Conservation (phyloP, 1,139 yeast species). For the Chernovozyma sophiae-reginae region DNA sequence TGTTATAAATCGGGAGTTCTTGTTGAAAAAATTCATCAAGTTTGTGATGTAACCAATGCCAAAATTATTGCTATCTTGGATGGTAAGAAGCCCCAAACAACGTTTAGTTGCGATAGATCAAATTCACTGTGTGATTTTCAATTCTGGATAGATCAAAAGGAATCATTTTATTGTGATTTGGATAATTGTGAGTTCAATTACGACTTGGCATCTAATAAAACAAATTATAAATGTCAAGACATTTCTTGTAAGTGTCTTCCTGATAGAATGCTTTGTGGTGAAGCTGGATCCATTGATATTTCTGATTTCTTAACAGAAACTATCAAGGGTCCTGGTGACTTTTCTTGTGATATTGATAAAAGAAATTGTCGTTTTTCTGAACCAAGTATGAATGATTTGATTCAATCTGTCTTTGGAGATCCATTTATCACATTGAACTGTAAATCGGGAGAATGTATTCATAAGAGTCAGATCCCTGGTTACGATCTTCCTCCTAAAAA, state of each 20-base stretch:
- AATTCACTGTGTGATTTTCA: constrained; percentile 76
- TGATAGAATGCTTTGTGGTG: constrained; percentile 90
- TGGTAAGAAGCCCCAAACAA: constrained; percentile 86
- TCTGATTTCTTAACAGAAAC: constrained; percentile 89
- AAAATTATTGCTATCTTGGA: constrained; percentile 76
- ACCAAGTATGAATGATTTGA: constrained; percentile 93
- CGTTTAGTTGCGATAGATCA: constrained; percentile 79
- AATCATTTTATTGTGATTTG: constrained; percentile 86
- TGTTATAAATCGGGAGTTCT: constrained; percentile 87
- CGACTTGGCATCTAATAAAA: constrained; percentile 58
- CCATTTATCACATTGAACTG: constrained; percentile 79
- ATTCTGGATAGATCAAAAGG: constrained; percentile 90
- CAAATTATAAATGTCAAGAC: constrained; percentile 73
- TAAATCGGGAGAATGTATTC: constrained; percentile 85
- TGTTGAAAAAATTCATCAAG: constrained; percentile 77
- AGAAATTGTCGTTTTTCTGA: constrained; percentile 77
- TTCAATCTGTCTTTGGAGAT: constrained; percentile 88
- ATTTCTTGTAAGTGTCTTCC: constrained; percentile 86
- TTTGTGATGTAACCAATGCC: constrained; percentile 90
- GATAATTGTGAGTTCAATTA: constrained; percentile 64
- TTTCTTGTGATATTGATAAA: constrained; percentile 64
- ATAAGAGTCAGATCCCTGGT: constrained; percentile 90
- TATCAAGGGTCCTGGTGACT: constrained; percentile 90
- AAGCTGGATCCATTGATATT: constrained; percentile 88
- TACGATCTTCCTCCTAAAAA: constrained; percentile 64